Evolutionary conservation across 2,329 filamentous ascomycete species (phyloP), one percentile per base, ranked within the genome.

Genomic region (Parasarocladium wereldwijsianum): DNA sequence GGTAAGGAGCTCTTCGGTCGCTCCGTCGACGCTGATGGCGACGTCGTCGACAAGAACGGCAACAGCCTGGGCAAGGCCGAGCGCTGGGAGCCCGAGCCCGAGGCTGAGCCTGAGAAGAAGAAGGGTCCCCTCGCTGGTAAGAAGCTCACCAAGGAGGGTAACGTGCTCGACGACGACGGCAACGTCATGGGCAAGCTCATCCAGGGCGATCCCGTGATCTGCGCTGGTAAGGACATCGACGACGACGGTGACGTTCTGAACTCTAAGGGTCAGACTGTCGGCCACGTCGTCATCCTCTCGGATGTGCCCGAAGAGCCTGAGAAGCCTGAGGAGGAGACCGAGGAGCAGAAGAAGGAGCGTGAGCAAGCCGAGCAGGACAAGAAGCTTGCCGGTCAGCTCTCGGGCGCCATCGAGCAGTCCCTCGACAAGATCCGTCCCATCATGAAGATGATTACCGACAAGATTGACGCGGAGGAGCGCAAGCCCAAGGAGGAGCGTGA

Each of bases 401-500:
- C 66, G 9, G 59, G 55, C 33, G 77, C 79, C 43, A 71, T 92
- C 41, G 68, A 77, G 45, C 73, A 86, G 50, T 82, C 82, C 10
- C 65, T 93, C 6, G 83, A 93, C 45, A 80, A 76, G 50, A 71
- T 93, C 47, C 75, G 80, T 40, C 85, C 85, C 8, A 74, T 93
- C 46, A 80, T 81, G 63, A 84, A 81, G 57, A 70, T 84, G 60
- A 93, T 93, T 52, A 80, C 72, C 4, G 77, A 85, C 70, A 68
- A 77, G 56, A 80, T 93, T 43, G 81, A 93, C 43, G 65, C 64
- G 32, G 83, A 81, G 17, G 82, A 93, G 52, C 70, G 73, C 39
- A 82, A 78, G 17, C 77, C 80, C 24, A 79, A 83, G 54, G 82
- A 92, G 4, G 84, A 93, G 43, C 75, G 87, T 15, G 84, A 94